Percentiles rank a stretch among this genome's conserved stretches.
These are phyloP conservation scores for Ophidiomyces ophidiicola DNA, from an alignment of 2,329 filamentous ascomycete genomes.

Conservation along the genomic window DNA sequence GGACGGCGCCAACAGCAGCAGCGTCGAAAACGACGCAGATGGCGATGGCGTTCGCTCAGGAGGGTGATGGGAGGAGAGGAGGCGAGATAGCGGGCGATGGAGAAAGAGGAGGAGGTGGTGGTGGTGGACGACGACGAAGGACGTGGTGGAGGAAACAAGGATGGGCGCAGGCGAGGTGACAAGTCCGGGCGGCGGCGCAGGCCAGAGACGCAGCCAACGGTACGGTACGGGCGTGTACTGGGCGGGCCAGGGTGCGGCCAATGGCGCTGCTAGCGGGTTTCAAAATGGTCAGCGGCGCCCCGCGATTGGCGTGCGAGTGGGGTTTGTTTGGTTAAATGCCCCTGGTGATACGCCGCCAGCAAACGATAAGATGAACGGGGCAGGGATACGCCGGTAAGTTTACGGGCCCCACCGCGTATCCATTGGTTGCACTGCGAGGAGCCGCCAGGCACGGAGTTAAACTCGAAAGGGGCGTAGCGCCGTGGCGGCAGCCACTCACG, in stretches of 20 bases:
- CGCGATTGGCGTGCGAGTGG: not conserved
- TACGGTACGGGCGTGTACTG: too few species aligned
- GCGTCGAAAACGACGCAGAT: conserved; percentile 18
- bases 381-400: conserved; percentile 3
- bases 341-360: not conserved
- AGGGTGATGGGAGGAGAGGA: conserved; percentile 16
- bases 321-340: not conserved
- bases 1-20: conserved; percentile 24
- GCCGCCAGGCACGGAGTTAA: conserved; percentile 11
- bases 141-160: not conserved
- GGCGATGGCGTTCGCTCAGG: conserved; percentile 1
- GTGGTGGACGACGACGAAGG: not conserved
- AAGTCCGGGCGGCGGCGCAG: not conserved
- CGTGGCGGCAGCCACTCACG: conserved; percentile 3
- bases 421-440: conserved; percentile 8
- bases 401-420: conserved; percentile 5
- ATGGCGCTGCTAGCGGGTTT: conserved; percentile 3
- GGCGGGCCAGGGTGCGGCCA: too few species aligned
- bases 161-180: conserved; percentile 5
- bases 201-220: not conserved
- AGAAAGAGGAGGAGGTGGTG: not conserved
- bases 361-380: not conserved
- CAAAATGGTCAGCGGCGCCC: not conserved
- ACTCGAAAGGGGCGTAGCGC: conserved; percentile 9
- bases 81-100: conserved; percentile 9